These are phyloP conservation scores for Solanum hybrid DNA, from an alignment of 305 asterid species.

Conservation along the genomic window DNA sequence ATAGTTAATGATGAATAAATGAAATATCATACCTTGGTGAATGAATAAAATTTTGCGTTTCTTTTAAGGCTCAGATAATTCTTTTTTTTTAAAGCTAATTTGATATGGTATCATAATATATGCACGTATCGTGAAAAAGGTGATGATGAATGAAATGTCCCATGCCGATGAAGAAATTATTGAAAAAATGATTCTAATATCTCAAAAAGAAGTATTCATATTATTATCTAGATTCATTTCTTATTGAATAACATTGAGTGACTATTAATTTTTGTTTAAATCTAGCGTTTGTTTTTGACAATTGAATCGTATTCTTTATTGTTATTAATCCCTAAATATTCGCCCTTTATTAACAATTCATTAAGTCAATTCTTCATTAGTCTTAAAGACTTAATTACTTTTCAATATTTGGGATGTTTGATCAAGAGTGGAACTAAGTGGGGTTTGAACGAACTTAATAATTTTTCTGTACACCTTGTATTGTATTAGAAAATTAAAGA, in stretches of 20 bases:
- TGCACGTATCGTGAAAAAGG: neutral
- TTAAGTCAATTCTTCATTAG: neutral
- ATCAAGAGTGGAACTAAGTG: too few species aligned
- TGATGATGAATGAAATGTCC: neutral
- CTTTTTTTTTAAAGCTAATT: neutral
- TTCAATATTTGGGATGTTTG: neutral
- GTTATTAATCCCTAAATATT: neutral
- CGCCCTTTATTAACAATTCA: neutral
- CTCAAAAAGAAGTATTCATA: too few species aligned
- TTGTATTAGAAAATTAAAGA: too few species aligned
- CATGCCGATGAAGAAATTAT: too few species aligned
- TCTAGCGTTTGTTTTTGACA: too few species aligned
- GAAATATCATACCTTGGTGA: neutral
- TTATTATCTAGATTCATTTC: too few species aligned
- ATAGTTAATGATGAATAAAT: neutral
- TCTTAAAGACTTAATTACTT: neutral
- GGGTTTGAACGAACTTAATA: too few species aligned
- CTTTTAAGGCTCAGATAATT: neutral
- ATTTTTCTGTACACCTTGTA: rapidly evolving
- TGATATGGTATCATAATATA: too few species aligned
- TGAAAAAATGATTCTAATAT: too few species aligned
- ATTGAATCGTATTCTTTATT: neutral
- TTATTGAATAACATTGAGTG: too few species aligned
- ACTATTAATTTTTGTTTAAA: too few species aligned
- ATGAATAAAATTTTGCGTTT: neutral